Conservation (phyloP, 176 grass and related monocot genomes). For the Avena atlantica region DNA sequence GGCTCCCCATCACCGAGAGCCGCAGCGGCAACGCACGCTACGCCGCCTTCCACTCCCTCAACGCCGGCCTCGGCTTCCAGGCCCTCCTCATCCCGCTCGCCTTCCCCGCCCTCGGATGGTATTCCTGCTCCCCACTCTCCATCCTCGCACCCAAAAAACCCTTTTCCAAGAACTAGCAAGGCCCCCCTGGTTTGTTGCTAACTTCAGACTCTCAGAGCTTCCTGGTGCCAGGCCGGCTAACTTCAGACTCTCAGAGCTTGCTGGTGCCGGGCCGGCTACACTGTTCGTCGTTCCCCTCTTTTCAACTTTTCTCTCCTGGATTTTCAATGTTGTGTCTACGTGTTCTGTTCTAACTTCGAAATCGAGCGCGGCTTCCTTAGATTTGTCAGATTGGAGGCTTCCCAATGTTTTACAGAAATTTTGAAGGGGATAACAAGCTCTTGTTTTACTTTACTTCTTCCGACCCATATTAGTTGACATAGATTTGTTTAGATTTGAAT, state of each 20-base stretch:
- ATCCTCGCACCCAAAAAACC: not conserved
- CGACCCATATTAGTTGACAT: too few species aligned
- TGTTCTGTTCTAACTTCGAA: not conserved
- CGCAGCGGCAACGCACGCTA: slow-evolving; percentile 92
- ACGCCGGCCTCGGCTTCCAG: slow-evolving; percentile 94
- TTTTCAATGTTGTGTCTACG: not conserved
- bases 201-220: not conserved
- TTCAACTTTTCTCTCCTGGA: not conserved
- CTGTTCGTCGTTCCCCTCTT: not conserved
- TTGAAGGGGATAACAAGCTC: not conserved
- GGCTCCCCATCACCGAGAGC: slow-evolving; percentile 96
- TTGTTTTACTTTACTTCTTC: not conserved
- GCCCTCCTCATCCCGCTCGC: slow-evolving; percentile 94
- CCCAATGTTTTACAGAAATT: not conserved
- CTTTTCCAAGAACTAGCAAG: not conserved
- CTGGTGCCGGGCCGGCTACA: not conserved
- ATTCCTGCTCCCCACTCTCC: not conserved
- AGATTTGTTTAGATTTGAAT: too few species aligned
- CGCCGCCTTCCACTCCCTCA: slow-evolving; percentile 92
- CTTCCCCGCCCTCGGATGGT: slow-evolving; percentile 88
- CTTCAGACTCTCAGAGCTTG: not conserved
- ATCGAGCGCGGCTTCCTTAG: not conserved
- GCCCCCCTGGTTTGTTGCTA: not conserved
- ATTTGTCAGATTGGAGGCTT: not conserved
- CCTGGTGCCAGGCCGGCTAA: not conserved